These are phyloP conservation scores for Flaveria floridana DNA, from an alignment of 140 eudicot species.

Conservation along the genomic window DNA sequence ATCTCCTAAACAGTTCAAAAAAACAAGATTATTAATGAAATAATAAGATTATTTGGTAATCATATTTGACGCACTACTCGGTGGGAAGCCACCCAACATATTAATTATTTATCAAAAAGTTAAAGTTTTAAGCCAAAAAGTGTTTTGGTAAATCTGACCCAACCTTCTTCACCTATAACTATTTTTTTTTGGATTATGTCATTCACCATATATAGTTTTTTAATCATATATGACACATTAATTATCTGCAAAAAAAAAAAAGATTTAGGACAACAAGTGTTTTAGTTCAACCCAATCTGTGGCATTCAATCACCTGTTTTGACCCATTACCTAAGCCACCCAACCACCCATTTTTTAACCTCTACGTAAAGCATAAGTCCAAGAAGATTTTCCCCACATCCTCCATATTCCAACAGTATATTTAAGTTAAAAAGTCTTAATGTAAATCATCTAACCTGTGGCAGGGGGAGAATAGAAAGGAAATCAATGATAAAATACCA, in stretches of 20 bases:
- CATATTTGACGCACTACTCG: neutral
- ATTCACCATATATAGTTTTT: neutral
- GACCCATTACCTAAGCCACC: neutral
- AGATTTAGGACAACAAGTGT: neutral
- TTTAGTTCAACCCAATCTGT: neutral
- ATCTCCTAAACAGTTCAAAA: neutral
- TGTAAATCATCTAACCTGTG: constrained; percentile 54
- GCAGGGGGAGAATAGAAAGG: constrained; percentile 73
- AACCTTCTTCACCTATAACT: neutral
- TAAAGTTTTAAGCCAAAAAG: neutral
- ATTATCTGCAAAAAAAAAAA: neutral
- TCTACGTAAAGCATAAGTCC: no score
- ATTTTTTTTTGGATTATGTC: neutral
- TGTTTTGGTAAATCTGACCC: neutral
- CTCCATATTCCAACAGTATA: no score
- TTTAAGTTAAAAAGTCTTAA: neutral
- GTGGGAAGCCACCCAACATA: neutral
- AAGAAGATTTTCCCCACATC: no score
- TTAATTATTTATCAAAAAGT: neutral
- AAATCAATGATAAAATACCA: constrained; percentile 72
- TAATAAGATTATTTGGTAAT: neutral
- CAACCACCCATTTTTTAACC: neutral
- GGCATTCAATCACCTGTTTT: neutral
- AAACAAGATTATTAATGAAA: neutral
- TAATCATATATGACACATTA: neutral